Base-by-base conservation (phyloP, 2,329 filamentous ascomycete genomes). In the Cylindrodendrum hubeiense region DNA sequence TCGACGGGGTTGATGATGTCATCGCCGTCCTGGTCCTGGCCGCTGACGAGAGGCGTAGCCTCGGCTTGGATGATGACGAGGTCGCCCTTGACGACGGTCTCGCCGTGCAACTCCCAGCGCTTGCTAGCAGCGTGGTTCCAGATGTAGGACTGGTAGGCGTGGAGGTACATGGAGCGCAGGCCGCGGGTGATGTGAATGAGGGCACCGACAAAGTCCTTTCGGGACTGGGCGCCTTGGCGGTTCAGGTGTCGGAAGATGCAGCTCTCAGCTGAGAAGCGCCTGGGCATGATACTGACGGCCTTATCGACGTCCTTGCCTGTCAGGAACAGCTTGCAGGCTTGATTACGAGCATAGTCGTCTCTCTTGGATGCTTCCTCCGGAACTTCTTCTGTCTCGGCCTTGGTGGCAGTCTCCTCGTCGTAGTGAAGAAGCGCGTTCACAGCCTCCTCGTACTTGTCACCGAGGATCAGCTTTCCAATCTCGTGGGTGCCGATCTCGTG, bases 71-170 rank as follows among this genome's bases (percentile, higher is more conserved):
- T 77, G 22, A 97, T 85, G 46, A 98, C 89, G 12, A 99, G 87
- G 78, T 99, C 96, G 33, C 96, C 96, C 71, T 91, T 88, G 15
- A 97, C 86, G 17, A 98, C 93, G 59, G 85, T 86, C 64, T 85
- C 80, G 54, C 95, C 94, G 76, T 92, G 91, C 3, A 88, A 82
- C 44, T 90, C 87, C 91, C 94, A 97, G 50, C 96, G 91, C 72
- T 91, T 89, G 69, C 93, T 94, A 2, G 90, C 93, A 13, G 90
- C 93, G 70, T 90, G 88, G 81, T 99, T 99, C 95, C 95, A 99
- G 9, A 99, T 90, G 39, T 94, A 88, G 6, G 93, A 97, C 79
- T 99, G 96, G 80, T 98, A 98, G 5, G 96, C 95, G 78, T 99
- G 96, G 17, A 97, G 91, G 77, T 98, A 99, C 92, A 99, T 98